Conservation (phyloP, 1,284 basidiomycete genomes). For the Ganoderma meredithae region DNA sequence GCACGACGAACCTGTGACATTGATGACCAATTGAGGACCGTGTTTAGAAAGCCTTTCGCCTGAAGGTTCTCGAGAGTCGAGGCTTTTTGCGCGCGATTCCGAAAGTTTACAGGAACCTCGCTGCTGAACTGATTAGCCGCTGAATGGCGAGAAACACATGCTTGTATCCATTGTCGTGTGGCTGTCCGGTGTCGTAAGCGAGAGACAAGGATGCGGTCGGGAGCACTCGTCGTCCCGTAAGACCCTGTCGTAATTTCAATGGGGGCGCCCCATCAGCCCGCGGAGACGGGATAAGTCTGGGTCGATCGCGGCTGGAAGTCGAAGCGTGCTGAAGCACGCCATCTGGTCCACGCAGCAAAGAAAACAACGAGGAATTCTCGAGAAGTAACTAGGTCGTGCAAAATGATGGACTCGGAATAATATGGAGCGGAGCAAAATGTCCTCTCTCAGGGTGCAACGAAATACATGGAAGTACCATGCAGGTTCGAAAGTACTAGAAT, state of each 20-base stretch:
- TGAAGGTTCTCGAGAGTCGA: neutral
- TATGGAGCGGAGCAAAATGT: neutral
- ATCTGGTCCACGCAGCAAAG: neutral
- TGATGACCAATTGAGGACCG: neutral
- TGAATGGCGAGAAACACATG: neutral
- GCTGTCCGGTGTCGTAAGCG: neutral
- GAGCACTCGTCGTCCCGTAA: neutral
- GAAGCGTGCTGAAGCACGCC: neutral
- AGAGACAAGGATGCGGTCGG: slow-evolving; percentile 1
- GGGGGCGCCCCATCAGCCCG: neutral
- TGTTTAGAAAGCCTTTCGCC: neutral
- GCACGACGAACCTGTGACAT: neutral
- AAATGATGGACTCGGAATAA: neutral
- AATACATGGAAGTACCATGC: neutral
- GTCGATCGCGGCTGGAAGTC: slow-evolving; percentile 1
- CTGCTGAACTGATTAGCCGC: neutral
- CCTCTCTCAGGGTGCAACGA: neutral
- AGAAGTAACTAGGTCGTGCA: neutral
- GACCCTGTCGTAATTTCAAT: neutral
- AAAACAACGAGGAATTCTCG: neutral
- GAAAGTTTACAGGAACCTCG: neutral
- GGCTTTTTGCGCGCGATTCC: neutral
- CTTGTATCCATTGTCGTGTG: neutral
- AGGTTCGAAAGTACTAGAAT: too few species aligned
- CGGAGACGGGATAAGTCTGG: neutral